Percentiles rank a stretch among this genome's conserved stretches.
These are phyloP conservation scores for Mycosarcoma maydis DNA, from an alignment of 1,284 basidiomycete genomes.

Conservation along the genomic window DNA sequence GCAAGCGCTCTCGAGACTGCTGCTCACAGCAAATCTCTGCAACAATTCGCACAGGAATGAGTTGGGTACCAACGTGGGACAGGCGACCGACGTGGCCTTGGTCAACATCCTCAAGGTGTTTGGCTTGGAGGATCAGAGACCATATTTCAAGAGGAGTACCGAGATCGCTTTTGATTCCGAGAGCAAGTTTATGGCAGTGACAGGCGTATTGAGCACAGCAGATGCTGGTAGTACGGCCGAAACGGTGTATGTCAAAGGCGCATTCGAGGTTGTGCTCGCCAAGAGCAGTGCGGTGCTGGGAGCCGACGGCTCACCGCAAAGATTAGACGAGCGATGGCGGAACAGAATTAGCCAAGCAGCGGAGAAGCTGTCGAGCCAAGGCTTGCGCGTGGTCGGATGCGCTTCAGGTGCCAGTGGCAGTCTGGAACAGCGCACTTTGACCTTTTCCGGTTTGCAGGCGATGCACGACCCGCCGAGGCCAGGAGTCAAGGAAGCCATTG, in stretches of 20 bases:
- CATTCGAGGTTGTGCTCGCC: conserved; percentile 85
- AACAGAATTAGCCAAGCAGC: conserved; percentile 78
- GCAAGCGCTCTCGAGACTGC: conserved; percentile 76
- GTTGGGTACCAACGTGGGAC: conserved; percentile 81
- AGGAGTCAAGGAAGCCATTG: conserved; percentile 89
- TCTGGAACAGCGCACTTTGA: conserved; percentile 72
- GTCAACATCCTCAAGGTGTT: conserved; percentile 82
- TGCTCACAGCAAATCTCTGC: conserved; percentile 71
- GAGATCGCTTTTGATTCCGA: conserved; percentile 94
- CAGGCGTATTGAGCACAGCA: conserved; percentile 70
- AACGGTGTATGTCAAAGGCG: conserved; percentile 89
- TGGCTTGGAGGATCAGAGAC: conserved; percentile 76
- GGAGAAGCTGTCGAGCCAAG: conserved; percentile 76
- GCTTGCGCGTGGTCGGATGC: conserved; percentile 87
- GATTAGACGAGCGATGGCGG: conserved; percentile 76
- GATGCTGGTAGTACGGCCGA: conserved; percentile 71
- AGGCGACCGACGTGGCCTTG: conserved; percentile 92
- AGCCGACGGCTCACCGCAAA: conserved; percentile 81
- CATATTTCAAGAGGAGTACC: conserved; percentile 76
- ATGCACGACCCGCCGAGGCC: conserved; percentile 95
- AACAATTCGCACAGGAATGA: conserved; percentile 75
- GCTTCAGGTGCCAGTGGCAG: conserved; percentile 74
- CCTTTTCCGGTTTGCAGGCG: conserved; percentile 91
- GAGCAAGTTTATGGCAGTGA: conserved; percentile 89
- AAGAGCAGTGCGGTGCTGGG: conserved; percentile 88